These are phyloP conservation scores for Gynandropsis gynandra DNA, from an alignment of 345 rosid species.

Conservation along the genomic window DNA sequence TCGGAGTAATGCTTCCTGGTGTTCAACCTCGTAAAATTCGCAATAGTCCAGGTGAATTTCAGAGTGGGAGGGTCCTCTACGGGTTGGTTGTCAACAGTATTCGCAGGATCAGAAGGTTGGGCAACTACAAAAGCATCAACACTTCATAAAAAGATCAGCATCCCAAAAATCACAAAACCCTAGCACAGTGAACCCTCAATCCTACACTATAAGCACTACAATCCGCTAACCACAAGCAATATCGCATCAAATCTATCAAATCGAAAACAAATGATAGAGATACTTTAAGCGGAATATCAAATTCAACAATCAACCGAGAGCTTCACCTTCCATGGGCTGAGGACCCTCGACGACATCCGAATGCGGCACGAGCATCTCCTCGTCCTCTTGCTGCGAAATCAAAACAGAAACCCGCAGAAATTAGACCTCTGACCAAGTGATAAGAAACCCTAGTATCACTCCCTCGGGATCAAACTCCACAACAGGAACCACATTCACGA, in stretches of 20 bases:
- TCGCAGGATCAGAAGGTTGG: slow-evolving; percentile 49
- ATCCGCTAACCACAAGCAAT: slow-evolving; percentile 6
- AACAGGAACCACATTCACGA: too few relatives aligned
- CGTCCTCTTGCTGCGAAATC: slow-evolving; percentile 71
- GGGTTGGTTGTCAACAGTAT: slow-evolving; percentile 55
- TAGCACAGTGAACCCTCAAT: slow-evolving; percentile 22
- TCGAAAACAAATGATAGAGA: neutral
- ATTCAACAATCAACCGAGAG: slow-evolving; percentile 3
- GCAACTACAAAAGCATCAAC: slow-evolving; percentile 36
- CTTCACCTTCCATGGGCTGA: slow-evolving; percentile 86
- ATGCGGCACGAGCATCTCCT: slow-evolving; percentile 92
- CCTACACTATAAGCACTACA: neutral
- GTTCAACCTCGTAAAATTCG: slow-evolving; percentile 62
- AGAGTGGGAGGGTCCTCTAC: slow-evolving; percentile 66
- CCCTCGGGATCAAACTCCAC: too few relatives aligned
- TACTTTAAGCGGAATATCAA: neutral
- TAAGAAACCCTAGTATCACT: too few relatives aligned
- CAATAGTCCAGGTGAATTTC: slow-evolving; percentile 80
- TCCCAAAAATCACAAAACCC: slow-evolving; percentile 24
- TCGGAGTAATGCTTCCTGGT: slow-evolving; percentile 85
- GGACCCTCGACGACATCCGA: slow-evolving; percentile 78
- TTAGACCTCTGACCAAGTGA: too few relatives aligned
- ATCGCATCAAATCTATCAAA: slow-evolving; percentile 12
- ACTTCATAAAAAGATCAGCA: slow-evolving; percentile 13
- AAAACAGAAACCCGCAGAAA: neutral